These are phyloP conservation scores for Neospora caninum DNA, from an alignment of 169 alveolate genomes.

Conservation along the genomic window DNA sequence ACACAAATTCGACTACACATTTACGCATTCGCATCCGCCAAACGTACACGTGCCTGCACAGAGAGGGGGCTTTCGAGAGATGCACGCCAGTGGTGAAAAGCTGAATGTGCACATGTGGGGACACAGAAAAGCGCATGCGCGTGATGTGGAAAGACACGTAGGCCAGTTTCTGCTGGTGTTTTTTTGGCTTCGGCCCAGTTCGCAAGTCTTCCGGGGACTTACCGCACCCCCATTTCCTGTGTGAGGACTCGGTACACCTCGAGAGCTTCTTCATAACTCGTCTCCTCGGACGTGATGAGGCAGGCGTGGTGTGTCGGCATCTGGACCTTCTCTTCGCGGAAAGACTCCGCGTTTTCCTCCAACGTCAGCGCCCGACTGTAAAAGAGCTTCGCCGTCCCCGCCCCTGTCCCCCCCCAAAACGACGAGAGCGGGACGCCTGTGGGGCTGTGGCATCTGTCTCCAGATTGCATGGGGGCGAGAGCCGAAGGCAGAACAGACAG, in stretches of 20 bases:
- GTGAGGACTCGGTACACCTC: slow-evolving; percentile 60
- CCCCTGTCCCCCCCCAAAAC: background rate
- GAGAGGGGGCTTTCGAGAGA: too few species aligned
- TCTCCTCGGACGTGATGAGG: slow-evolving; percentile 49
- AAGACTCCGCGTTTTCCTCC: slow-evolving; percentile 52
- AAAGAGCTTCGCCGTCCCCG: background rate
- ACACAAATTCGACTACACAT: too few species aligned
- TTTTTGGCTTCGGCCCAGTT: too few species aligned
- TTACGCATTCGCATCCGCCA: too few species aligned
- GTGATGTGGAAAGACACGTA: too few species aligned
- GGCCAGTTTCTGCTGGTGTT: too few species aligned
- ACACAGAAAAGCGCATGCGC: too few species aligned
- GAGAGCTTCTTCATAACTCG: slow-evolving; percentile 21
- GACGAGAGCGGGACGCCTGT: background rate
- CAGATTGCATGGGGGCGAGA: background rate
- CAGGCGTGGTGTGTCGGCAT: slow-evolving; percentile 62
- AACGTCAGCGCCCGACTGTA: slow-evolving; percentile 34
- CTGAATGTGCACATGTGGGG: too few species aligned
- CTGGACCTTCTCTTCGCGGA: slow-evolving; percentile 33
- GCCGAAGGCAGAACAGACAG: background rate
- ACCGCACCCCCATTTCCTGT: slow-evolving; percentile 57
- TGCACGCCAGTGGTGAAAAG: too few species aligned
- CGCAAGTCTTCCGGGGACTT: too few species aligned
- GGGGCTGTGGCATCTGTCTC: background rate
- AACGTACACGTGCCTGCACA: too few species aligned